Conservation (phyloP, 257 asterid species). For the Ilex aquifolium region DNA sequence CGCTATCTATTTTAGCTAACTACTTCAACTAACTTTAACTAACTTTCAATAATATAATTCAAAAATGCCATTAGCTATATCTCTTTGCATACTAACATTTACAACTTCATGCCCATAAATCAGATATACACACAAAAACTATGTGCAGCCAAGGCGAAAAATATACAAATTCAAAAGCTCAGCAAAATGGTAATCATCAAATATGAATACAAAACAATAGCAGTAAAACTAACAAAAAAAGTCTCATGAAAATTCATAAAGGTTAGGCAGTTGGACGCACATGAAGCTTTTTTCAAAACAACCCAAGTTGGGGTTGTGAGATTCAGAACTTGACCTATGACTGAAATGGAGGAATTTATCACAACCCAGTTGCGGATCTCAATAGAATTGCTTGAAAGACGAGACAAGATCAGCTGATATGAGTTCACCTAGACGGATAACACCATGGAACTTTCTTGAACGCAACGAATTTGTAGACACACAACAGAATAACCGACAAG, state of each 20-base stretch:
- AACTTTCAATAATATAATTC: too few relatives aligned
- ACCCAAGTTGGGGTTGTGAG: slow-evolving; percentile 10
- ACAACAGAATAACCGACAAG: slow-evolving; percentile 36
- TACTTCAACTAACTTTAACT: too few relatives aligned
- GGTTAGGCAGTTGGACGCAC: slow-evolving; percentile 15
- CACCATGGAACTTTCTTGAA: slow-evolving; percentile 32
- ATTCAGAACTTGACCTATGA: slow-evolving; percentile 4
- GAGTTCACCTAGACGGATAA: slow-evolving; percentile 36
- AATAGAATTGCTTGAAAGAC: slow-evolving; percentile 8
- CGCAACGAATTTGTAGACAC: slow-evolving; percentile 28
- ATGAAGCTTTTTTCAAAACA: slow-evolving; percentile 12
- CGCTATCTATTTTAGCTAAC: too few relatives aligned
- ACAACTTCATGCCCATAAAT: too few relatives aligned
- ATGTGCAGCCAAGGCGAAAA: too few relatives aligned
- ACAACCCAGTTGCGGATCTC: slow-evolving; percentile 39
- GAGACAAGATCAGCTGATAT: slow-evolving; percentile 37
- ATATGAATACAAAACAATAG: too few relatives aligned
- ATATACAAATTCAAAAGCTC: too few relatives aligned
- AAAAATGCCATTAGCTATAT: too few relatives aligned
- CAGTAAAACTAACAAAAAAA: not conserved
- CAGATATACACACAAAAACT: too few relatives aligned
- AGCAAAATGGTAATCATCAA: too few relatives aligned
- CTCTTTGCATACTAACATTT: too few relatives aligned
- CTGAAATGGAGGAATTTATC: not conserved
- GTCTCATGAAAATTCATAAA: not conserved